Evolutionary conservation across 1,139 yeast genomes (phyloP).

Genomic region (Candida gigantensis): DNA sequence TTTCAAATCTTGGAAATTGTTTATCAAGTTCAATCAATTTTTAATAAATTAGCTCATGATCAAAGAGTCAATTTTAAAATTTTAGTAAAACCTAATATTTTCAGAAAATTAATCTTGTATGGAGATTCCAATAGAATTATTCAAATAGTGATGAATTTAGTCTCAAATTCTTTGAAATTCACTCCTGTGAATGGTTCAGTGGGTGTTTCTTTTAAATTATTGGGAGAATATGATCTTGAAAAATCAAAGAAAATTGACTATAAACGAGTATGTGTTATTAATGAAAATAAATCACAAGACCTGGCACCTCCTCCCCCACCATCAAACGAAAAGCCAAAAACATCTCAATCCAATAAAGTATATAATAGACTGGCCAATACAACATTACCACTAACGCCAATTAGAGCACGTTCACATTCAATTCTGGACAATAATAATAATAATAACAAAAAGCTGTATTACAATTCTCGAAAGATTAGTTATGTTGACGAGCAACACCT

Average conservation of each 20-base stretch:
- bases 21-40: constrained; percentile 82
- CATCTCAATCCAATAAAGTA: constrained; percentile 3
- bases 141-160: constrained; percentile 76
- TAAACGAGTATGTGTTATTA: constrained; percentile 30
- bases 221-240: constrained; percentile 69
- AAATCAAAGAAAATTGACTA: constrained; percentile 33
- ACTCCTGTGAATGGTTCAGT: constrained; percentile 88
- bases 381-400: constrained; percentile 1
- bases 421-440: background rate
- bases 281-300: constrained; percentile 9
- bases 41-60: constrained; percentile 78
- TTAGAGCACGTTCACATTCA: constrained; percentile 1
- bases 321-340: constrained; percentile 2
- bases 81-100: constrained; percentile 56
- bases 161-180: constrained; percentile 59
- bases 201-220: constrained; percentile 59
- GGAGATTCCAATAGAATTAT: constrained; percentile 88
- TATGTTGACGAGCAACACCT: constrained; percentile 1
- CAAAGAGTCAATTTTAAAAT: constrained; percentile 69
- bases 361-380: constrained; percentile 1
- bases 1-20: constrained; percentile 77
- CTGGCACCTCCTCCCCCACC: constrained; percentile 3
- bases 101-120: constrained; percentile 62
- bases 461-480: background rate
- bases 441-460: constrained; percentile 1